Conservation (phyloP, 257 asterid species). For the Plantago major region DNA sequence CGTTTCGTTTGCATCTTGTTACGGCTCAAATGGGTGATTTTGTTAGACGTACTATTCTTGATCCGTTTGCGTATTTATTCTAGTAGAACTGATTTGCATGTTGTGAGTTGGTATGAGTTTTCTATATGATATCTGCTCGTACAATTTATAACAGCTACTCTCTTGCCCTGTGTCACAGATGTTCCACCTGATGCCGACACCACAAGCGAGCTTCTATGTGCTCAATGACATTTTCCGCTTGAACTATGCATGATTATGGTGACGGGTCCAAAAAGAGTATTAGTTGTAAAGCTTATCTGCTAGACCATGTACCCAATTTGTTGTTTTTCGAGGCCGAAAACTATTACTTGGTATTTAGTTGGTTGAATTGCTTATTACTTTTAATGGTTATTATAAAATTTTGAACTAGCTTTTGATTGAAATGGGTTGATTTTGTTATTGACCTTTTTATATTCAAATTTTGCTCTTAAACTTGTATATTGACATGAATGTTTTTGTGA, state of each 20-base stretch:
- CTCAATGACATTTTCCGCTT: slow-evolving; percentile 85
- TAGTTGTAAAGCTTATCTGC: slow-evolving; percentile 22
- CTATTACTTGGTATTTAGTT: slow-evolving; percentile 22
- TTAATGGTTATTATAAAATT: slow-evolving; percentile 22
- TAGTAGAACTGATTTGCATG: too few relatives aligned
- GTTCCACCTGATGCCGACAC: slow-evolving; percentile 93
- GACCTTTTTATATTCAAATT: neutral
- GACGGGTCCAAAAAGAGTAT: slow-evolving; percentile 8
- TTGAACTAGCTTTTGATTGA: slow-evolving; percentile 20
- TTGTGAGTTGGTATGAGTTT: too few relatives aligned
- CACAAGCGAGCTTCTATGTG: slow-evolving; percentile 80
- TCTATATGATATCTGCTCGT: neutral
- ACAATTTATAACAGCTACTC: neutral
- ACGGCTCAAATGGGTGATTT: too few relatives aligned
- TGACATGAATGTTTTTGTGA: slow-evolving; percentile 2
- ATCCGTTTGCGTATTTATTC: too few relatives aligned
- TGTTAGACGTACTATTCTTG: too few relatives aligned
- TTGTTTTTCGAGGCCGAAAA: slow-evolving; percentile 20
- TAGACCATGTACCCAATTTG: slow-evolving; percentile 20
- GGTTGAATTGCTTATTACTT: slow-evolving; percentile 33
- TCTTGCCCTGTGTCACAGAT: slow-evolving; percentile 37
- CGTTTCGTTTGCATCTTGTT: too few relatives aligned
- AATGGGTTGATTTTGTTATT: slow-evolving; percentile 19
- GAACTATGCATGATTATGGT: slow-evolving; percentile 58
- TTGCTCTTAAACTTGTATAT: slow-evolving; percentile 2